These are phyloP conservation scores for Lasiosphaeris hirsuta DNA, from an alignment of 495 filamentous ascomycete genomes.

Conservation along the genomic window DNA sequence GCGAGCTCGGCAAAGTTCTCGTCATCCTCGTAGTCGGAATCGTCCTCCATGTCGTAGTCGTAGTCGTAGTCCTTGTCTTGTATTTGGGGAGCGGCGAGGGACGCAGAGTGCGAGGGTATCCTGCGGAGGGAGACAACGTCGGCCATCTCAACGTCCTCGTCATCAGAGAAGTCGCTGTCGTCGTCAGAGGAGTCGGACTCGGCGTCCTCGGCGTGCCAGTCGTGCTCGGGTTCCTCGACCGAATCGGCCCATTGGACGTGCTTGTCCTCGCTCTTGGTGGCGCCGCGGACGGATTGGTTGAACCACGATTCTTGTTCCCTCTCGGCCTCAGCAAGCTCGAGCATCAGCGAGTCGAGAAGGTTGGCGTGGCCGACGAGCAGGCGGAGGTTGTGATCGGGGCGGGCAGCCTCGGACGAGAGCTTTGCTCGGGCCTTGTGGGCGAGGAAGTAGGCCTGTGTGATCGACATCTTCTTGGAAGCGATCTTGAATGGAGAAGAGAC, in stretches of 20 bases:
- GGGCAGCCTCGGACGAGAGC: conserved; percentile 86
- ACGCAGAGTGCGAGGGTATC: conserved; percentile 36
- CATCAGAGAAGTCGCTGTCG: conserved; percentile 37
- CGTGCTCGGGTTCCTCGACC: conserved; percentile 67
- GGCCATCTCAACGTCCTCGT: conserved; percentile 54
- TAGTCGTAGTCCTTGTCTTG: conserved; percentile 40
- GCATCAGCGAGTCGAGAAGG: conserved; percentile 92
- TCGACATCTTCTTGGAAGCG: conserved; percentile 72
- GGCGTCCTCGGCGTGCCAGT: conserved; percentile 66
- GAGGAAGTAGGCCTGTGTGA: conserved; percentile 96
- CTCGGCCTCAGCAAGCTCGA: conserved; percentile 92
- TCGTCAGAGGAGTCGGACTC: conserved; percentile 30
- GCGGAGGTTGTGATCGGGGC: conserved; percentile 88
- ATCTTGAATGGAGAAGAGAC: conserved; percentile 31
- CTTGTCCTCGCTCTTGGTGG: conserved; percentile 55
- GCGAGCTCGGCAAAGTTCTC: conserved; percentile 68
- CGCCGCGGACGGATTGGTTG: conserved; percentile 86
- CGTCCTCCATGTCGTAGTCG: conserved; percentile 60
- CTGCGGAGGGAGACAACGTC: conserved; percentile 45
- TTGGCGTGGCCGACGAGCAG: conserved; percentile 96
- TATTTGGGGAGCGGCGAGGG: conserved; percentile 19
- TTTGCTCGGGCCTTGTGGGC: conserved; percentile 94
- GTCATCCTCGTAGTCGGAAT: conserved; percentile 51
- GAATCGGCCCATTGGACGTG: conserved; percentile 89
- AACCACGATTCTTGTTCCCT: conserved; percentile 97